Conservation (phyloP, 176 grass and related monocot species). For the Luzula sylvatica region DNA sequence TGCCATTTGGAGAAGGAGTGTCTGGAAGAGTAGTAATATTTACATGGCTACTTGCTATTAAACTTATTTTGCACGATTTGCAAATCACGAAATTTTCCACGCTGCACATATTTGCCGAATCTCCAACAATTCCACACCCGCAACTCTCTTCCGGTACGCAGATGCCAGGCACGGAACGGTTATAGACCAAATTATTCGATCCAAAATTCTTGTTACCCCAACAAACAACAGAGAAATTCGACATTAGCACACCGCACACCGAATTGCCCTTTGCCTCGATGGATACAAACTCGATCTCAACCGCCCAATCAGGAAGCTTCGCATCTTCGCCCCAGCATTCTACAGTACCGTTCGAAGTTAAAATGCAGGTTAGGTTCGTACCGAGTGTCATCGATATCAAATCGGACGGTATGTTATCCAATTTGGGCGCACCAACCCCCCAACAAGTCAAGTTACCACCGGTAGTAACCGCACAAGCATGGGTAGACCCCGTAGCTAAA, state of each 20-base stretch:
- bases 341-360: constrained; percentile 25
- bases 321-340: constrained; percentile 44
- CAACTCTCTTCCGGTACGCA: constrained; percentile 20
- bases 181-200: constrained; percentile 22
- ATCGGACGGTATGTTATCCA: constrained; percentile 16
- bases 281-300: constrained; percentile 21
- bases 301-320: constrained; percentile 19
- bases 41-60: constrained; percentile 22
- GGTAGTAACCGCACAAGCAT: constrained; percentile 49
- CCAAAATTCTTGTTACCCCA: constrained; percentile 49
- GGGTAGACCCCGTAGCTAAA: constrained; percentile 38
- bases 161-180: constrained; percentile 43
- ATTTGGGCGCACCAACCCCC: constrained; percentile 34
- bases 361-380: constrained; percentile 49
- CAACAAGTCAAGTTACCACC: constrained; percentile 41
- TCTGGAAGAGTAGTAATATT: constrained; percentile 2
- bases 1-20: not conserved
- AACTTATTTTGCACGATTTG: constrained; percentile 4
- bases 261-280: constrained; percentile 57
- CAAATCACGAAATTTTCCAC: constrained; percentile 44
- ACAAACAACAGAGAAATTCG: constrained; percentile 52
- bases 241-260: constrained; percentile 45
- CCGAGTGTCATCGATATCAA: constrained; percentile 52
- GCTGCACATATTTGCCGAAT: constrained; percentile 30
- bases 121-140: constrained; percentile 22